Evolutionary conservation across 305 asterid species (phyloP).

Genomic region (Fraxinus paxiana): DNA sequence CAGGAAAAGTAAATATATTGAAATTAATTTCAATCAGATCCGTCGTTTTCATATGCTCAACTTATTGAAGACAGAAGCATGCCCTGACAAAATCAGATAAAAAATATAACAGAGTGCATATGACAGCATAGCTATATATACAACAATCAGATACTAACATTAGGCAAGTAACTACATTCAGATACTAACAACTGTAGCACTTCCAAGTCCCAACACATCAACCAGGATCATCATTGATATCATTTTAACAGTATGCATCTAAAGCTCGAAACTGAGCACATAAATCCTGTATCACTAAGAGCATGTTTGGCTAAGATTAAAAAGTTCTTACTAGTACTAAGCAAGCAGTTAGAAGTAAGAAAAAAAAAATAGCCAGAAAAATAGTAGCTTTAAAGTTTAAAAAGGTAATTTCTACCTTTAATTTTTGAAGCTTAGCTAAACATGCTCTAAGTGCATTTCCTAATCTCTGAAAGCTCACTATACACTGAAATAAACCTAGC

Average conservation of each 20-base stretch:
- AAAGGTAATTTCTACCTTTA: background rate
- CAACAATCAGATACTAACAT: background rate
- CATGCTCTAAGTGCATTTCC: background rate
- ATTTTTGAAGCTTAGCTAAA: background rate
- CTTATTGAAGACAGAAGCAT: background rate
- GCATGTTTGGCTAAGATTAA: background rate
- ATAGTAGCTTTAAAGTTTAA: background rate
- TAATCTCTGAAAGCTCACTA: background rate
- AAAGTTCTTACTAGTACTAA: background rate
- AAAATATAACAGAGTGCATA: background rate
- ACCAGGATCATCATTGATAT: background rate
- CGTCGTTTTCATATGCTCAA: background rate
- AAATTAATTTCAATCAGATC: background rate
- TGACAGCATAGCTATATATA: background rate
- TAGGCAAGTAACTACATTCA: background rate
- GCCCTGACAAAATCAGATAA: background rate
- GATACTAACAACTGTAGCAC: background rate
- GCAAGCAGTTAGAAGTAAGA: background rate
- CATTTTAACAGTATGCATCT: background rate
- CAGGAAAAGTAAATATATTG: background rate
- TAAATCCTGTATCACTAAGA: background rate
- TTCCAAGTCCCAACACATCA: background rate
- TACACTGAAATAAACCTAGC: background rate
- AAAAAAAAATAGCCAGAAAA: background rate
- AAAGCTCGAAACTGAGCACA: background rate